Evolutionary conservation across 495 filamentous ascomycete genomes (phyloP).

Genomic region (Amphirosellinia nigrospora): DNA sequence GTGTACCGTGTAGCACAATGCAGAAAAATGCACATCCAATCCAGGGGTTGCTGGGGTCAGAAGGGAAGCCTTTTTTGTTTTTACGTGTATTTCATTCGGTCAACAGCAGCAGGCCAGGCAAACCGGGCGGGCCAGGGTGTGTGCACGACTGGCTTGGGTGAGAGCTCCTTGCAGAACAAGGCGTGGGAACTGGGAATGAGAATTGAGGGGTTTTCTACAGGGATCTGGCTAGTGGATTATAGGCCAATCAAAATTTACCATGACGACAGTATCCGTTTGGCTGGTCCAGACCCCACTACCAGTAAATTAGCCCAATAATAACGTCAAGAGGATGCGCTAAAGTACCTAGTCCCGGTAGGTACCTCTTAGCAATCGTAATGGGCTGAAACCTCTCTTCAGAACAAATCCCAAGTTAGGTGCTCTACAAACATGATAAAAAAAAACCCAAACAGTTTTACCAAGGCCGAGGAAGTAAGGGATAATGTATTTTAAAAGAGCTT

Average conservation of each 20-base stretch:
- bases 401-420: not conserved
- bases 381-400: not conserved
- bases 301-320: constrained; percentile 17
- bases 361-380: not conserved
- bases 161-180: constrained; percentile 17
- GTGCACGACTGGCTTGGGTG: constrained; percentile 6
- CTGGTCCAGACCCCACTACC: constrained; percentile 6
- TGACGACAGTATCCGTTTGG: constrained; percentile 12
- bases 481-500: not conserved
- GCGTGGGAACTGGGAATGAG: constrained; percentile 18
- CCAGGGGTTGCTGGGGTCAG: constrained; percentile 7
- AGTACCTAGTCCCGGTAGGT: not conserved
- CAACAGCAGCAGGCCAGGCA: constrained; percentile 11
- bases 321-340: not conserved
- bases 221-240: constrained; percentile 11
- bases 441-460: not conserved
- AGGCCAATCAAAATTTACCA: constrained; percentile 2
- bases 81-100: not conserved
- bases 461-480: not conserved
- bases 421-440: too few species aligned
- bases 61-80: not conserved
- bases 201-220: constrained; percentile 5
- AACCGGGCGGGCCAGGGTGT: not conserved
- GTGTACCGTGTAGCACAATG: constrained; percentile 14
- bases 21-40: constrained; percentile 11